phyloP scores from a whole-genome alignment of 495 filamentous ascomycete species.

The Hyaloscypha finlandica region DNA sequence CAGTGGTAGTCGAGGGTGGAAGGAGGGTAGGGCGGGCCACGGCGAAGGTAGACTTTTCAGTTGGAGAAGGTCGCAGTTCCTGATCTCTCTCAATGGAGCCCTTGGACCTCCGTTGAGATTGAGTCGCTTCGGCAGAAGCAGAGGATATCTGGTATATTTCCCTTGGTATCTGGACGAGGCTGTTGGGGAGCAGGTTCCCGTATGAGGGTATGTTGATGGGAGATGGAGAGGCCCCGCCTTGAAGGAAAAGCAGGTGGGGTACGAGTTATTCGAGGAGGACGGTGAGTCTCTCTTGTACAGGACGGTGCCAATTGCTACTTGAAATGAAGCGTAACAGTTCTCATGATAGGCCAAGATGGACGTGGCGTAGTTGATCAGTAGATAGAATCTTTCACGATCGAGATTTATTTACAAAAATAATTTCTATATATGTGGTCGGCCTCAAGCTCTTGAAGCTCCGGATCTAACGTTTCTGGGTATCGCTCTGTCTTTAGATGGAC shows the following conservation, averaged over 20 bases:
- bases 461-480: conserved; percentile 7
- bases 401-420: conserved; percentile 15
- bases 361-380: not conserved
- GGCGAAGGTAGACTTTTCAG: not conserved
- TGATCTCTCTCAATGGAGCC: not conserved
- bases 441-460: not conserved
- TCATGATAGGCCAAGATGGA: not conserved
- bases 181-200: too few relatives aligned
- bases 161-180: not conserved
- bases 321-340: not conserved
- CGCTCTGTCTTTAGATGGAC: not conserved
- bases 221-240: not conserved
- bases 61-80: not conserved
- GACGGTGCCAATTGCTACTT: not conserved
- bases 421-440: not conserved
- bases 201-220: not conserved
- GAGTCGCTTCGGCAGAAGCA: not conserved
- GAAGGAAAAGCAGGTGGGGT: not conserved
- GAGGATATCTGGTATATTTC: not conserved
- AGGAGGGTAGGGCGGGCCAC: not conserved
- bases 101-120: not conserved
- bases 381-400: not conserved
- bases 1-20: not conserved
- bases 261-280: not conserved
- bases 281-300: not conserved